phyloP scores from a whole-genome alignment of 2,329 filamentous ascomycete species.

The Capronia americana region DNA sequence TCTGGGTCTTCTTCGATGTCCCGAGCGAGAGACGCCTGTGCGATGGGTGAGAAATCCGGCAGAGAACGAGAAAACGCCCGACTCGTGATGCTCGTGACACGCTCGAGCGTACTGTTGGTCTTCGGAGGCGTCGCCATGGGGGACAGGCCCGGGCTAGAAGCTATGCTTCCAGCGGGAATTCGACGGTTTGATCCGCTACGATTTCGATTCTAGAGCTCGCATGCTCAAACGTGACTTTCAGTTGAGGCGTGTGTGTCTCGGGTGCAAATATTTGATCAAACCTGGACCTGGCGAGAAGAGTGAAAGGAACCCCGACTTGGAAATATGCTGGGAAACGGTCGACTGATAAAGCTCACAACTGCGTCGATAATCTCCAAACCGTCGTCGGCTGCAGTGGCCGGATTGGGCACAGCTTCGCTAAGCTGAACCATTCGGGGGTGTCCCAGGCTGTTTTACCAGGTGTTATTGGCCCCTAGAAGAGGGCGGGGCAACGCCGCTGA shows the following conservation, averaged over 20 bases:
- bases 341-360: slow-evolving; percentile 25
- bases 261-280: not conserved
- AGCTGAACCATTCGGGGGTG: slow-evolving; percentile 3
- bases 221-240: slow-evolving; percentile 19
- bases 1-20: slow-evolving; percentile 71
- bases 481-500: not conserved
- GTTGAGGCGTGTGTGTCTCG: not conserved
- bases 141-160: not conserved
- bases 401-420: slow-evolving; percentile 11
- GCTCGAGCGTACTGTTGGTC: slow-evolving; percentile 27
- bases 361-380: slow-evolving; percentile 8
- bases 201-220: slow-evolving; percentile 6
- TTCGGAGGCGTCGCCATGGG: slow-evolving; percentile 32
- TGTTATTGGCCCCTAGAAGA: slow-evolving; percentile 2
- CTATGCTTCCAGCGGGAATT: slow-evolving; percentile 9
- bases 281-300: not conserved
- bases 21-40: slow-evolving; percentile 68
- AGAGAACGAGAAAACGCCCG: slow-evolving; percentile 52
- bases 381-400: slow-evolving; percentile 20
- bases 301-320: not conserved
- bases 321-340: not conserved
- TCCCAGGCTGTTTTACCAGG: not conserved
- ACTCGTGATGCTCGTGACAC: slow-evolving; percentile 34
- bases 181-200: slow-evolving; percentile 12
- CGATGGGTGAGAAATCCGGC: slow-evolving; percentile 67